Base-by-base conservation (phyloP, 2,329 filamentous ascomycete species). In the Saccharata proteae region DNA sequence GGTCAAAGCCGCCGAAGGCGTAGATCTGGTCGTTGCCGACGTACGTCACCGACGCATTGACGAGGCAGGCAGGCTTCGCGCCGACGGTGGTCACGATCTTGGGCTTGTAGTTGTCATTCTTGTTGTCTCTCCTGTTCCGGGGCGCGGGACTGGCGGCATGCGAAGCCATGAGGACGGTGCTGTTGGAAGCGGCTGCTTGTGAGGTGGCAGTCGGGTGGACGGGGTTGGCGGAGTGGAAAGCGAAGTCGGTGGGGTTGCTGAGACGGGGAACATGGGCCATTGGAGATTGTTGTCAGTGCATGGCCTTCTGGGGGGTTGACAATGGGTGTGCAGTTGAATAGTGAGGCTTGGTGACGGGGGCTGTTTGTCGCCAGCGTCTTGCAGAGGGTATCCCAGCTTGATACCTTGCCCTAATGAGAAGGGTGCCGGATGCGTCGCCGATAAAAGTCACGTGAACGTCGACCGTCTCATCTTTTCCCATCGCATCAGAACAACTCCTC, bases 31-130 rank as follows among this genome's bases (percentile, higher is more conserved):
- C 90, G 59, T 93, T 90, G 37, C 86, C 86, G 49, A 90, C 93
- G 55, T 93, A 94, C n/a, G 90, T 98, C 38, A 96, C 88, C 1
- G 90, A 96, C 31, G 90, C 90, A 64, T 98, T 98, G 43, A 98
- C 88, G 29, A 98, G 69, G 51, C 88, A 96, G 20, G 90, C 86
- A 21, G 90, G 90, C 43, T 86, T 74, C 58, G 65, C 62, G 35
- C 64, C 64, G 30, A 67, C 58, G 8, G 64, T 67, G 19, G 62
- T 64, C 42, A 67, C 88, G 38, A 93, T 81, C 52, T 78, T 81
- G 20, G 88, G 88, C 29, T 80, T 77, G 57, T 93, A 92, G 41
- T 75, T 76, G 51, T 92, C 84, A 34, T 67, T 66, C 37, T 67
- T 67, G 13, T 67, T 63, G 37, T 48, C 52, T 27, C 57, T 51